Base-by-base conservation (phyloP, 805 yeast genomes). In the Komagataella pastoris region DNA sequence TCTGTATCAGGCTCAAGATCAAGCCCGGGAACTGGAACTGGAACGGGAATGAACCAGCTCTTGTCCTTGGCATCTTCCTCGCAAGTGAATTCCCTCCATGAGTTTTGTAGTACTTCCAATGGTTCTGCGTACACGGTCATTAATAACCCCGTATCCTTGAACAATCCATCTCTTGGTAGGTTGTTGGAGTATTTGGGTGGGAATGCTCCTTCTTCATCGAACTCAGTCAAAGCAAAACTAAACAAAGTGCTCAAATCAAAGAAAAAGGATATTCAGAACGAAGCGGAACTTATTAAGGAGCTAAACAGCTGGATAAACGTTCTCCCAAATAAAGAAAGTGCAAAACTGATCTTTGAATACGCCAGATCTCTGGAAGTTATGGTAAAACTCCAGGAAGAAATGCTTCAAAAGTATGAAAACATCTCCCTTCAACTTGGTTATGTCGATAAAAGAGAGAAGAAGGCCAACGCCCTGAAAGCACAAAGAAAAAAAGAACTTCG, bases 381-480 rank as follows among this genome's bases (percentile, higher is more conserved):
- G 58, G 56, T 66, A 17, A 67, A 68, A 14, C 55, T 65, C 3
- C 59, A 64, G 24, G 70, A 68, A 17, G 65, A 62, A n/a, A 50
- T 69, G 40, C 62, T 69, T 17, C 73, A 76, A 51, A 72, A 70
- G 55, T 63, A 74, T 54, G 77, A 73, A 48, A 67, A 60, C 49
- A 62, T 77, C 43, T 71, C 69, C 53, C 58, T 70, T 14, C 74
- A 74, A 51, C 60, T 79, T 49, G 62, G 63, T 7, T 73, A 71
- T 50, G 76, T 79, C 5, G 65, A 72, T 46, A 73, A 74, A 55
- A 65, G 84, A 53, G 85, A 79, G 60, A 65, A 61, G 53, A 75
- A 78, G 57, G 67, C 70, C 23, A 68, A 61, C 18, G 75, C 70
- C 18, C 63, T 75, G 51, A 62, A 65, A 47, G 52, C 55, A 46